These are phyloP conservation scores for Myrica gale DNA, from an alignment of 306 rosid species.

Conservation along the genomic window DNA sequence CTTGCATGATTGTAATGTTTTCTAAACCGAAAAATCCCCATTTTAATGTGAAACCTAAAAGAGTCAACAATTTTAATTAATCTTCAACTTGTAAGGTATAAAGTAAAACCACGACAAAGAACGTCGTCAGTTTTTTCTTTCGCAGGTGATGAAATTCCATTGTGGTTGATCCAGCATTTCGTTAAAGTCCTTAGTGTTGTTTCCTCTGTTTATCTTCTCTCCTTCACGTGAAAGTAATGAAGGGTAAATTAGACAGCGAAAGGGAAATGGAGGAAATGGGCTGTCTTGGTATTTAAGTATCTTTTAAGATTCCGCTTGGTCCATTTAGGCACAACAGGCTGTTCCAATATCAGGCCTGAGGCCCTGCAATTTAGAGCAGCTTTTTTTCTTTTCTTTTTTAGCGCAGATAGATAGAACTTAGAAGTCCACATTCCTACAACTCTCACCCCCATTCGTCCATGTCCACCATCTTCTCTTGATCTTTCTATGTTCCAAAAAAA, in stretches of 20 bases:
- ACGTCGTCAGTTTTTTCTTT: background rate
- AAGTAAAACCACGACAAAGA: background rate
- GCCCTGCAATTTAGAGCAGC: background rate
- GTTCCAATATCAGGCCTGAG: background rate
- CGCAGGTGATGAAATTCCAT: background rate
- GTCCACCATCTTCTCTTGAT: background rate
- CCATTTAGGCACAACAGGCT: background rate
- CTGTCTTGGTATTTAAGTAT: background rate
- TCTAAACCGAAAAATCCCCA: background rate
- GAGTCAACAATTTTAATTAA: slow-evolving; percentile 18
- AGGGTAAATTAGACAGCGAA: background rate
- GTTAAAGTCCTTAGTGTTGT: background rate
- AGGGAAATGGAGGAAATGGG: background rate
- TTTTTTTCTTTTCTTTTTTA: background rate
- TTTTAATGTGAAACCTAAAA: background rate
- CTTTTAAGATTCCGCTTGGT: background rate
- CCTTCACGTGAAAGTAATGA: too few relatives aligned
- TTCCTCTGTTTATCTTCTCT: too few relatives aligned
- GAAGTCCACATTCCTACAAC: background rate
- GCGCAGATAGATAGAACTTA: background rate
- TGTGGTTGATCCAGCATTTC: background rate
- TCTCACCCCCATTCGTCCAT: background rate
- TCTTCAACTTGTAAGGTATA: background rate
- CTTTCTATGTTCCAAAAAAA: background rate
- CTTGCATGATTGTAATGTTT: background rate